phyloP scores from a whole-genome alignment of 208 protist species.

The Trypanosoma brucei region DNA sequence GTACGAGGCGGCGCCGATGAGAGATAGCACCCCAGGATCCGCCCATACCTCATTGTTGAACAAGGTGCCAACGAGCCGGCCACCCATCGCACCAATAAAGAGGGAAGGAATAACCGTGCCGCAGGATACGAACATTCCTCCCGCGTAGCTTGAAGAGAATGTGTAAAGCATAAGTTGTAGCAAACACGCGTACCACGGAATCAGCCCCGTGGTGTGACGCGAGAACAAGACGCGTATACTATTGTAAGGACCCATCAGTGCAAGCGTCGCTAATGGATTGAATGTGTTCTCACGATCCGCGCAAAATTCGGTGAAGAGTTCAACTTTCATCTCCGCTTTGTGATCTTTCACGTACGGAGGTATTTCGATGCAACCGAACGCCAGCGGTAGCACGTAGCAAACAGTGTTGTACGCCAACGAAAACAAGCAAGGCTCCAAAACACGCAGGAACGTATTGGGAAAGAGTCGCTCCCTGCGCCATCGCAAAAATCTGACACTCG shows the following conservation, averaged over 20 bases:
- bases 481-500: constrained; percentile 56
- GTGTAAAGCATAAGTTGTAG: constrained; percentile 58
- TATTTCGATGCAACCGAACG: constrained; percentile 44
- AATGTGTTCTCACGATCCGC: constrained; percentile 34
- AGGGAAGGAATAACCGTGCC: constrained; percentile 66
- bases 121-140: constrained; percentile 71
- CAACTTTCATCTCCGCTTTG: constrained; percentile 34
- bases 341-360: constrained; percentile 32
- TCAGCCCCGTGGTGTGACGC: constrained; percentile 38
- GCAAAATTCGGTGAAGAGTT: constrained; percentile 55
- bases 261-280: constrained; percentile 61
- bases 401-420: constrained; percentile 38
- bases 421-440: constrained; percentile 57
- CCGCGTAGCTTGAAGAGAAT: constrained; percentile 55
- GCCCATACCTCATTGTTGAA: constrained; percentile 46
- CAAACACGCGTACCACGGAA: constrained; percentile 42
- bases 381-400: constrained; percentile 46
- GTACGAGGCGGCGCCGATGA: constrained; percentile 78
- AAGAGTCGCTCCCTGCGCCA: constrained; percentile 49
- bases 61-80: constrained; percentile 38
- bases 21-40: constrained; percentile 71
- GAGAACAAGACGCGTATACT: constrained; percentile 63
- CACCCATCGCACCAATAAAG: constrained; percentile 49
- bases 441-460: constrained; percentile 29
- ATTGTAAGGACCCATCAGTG: constrained; percentile 59